Evolutionary conservation across 176 grass and related monocot genomes (phyloP).

Genomic region (Aegilops tauschii): DNA sequence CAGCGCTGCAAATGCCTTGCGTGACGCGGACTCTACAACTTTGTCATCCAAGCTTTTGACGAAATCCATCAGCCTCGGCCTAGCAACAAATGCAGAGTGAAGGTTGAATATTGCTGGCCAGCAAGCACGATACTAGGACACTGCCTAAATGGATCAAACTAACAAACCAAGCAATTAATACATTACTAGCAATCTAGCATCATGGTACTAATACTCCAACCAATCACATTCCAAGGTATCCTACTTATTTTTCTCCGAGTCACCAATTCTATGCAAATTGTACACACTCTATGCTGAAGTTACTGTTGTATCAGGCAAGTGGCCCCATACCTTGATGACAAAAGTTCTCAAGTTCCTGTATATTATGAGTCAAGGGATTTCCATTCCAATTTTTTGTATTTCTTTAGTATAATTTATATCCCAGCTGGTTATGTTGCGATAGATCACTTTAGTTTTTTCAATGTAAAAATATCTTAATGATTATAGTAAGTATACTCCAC

Average conservation of each 20-base stretch:
- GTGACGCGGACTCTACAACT: conserved; percentile 60
- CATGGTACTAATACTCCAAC: background rate
- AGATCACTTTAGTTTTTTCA: background rate
- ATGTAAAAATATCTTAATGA: background rate
- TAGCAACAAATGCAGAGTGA: conserved; percentile 7
- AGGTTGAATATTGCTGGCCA: background rate
- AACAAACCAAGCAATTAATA: background rate
- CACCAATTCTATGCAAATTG: background rate
- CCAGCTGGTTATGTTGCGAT: background rate
- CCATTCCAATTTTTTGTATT: background rate
- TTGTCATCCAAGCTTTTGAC: conserved; percentile 59
- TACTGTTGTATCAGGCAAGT: background rate
- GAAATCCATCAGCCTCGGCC: conserved; percentile 85
- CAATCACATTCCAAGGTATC: background rate
- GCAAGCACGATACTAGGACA: background rate
- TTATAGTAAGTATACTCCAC: background rate
- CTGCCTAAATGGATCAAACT: background rate
- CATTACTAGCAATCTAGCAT: background rate
- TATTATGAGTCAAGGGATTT: background rate
- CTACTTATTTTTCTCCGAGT: background rate
- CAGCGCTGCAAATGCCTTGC: conserved; percentile 65
- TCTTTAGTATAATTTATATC: background rate
- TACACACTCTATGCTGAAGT: background rate
- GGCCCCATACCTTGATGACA: background rate
- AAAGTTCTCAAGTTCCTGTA: background rate